Percentiles rank a stretch among this genome's conserved stretches.
These are phyloP conservation scores for Sapria himalayana DNA, from an alignment of 345 rosid species.

Conservation along the genomic window DNA sequence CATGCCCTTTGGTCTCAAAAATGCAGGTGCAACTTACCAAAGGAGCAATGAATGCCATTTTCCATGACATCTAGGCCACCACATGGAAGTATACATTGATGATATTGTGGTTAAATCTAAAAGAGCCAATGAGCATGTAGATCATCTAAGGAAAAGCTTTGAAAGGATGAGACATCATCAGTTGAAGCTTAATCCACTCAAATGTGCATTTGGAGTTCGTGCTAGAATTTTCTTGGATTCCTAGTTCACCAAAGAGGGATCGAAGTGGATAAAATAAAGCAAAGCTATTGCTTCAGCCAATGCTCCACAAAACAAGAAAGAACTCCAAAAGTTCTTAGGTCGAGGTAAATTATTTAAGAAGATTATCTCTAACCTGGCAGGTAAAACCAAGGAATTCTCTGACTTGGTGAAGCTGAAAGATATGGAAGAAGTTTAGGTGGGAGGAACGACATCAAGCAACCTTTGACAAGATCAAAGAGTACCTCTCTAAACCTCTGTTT, in stretches of 20 bases:
- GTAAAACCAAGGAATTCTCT: neutral
- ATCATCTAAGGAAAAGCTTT: neutral
- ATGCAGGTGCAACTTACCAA: neutral
- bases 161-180: neutral
- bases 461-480: neutral
- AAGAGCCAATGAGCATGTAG: neutral
- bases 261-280: neutral
- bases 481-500: neutral
- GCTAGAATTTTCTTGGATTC: neutral
- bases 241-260: neutral
- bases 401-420: neutral
- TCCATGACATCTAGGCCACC: neutral
- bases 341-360: neutral
- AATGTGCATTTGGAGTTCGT: neutral
- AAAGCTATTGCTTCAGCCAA: neutral
- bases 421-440: no score
- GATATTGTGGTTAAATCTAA: constrained; percentile 2
- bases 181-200: constrained; percentile 1
- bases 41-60: constrained; percentile 1
- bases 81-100: neutral
- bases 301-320: neutral
- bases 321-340: neutral
- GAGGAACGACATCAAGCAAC: neutral
- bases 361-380: neutral
- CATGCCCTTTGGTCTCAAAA: neutral